Evolutionary conservation across 768 basidiomycete genomes (phyloP), one percentile per base, ranked within the genome.

Genomic region (Phylloporus arenicola): DNA sequence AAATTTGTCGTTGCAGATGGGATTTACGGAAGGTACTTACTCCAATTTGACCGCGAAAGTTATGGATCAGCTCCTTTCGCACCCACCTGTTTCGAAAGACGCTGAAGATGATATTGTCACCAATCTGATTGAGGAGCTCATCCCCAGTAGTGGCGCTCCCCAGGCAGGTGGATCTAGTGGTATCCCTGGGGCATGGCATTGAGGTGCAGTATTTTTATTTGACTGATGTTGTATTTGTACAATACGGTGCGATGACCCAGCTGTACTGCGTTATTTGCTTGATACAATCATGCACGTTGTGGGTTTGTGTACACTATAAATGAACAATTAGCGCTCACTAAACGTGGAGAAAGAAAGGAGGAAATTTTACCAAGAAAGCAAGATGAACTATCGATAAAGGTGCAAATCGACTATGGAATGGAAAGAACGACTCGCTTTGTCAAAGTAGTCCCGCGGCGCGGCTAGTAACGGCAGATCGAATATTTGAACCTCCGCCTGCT

Each of bases 71-170:
- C 55, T 86, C 51, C 75, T 75, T 11, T 50, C 52, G n/a, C 70
- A 68, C 51, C 53, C 67, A 17, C 55, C 61, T n/a, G 55, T 76
- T 10, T 71, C 69, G 22, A 81, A 78, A 56, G 83, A 84, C 10
- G 65, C 64, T 1, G 84, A 86, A 62, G 83, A 85, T 56, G 77
- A 83, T 48, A 77, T 86, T 46, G 80, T 84, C 29, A 84, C 82
- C 12, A 79, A 72, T 6, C 55, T 86, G 56, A 64, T 85, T 41
- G 78, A 86, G 56, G 79, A 79, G 38, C 68, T 86, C 44, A 65
- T 85, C 40, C 70, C 78, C 4, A 65, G 65, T 51, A 62, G 70
- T 45, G 64, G 65, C 33, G 72, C 70, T 13, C 70, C 73, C 30
- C 71, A 67, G 3, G 72, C 70, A 40, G 60, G 68, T 33, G 55